Evolutionary conservation across 805 yeast genomes (phyloP).

Genomic region (Dipodascus geniculatus): DNA sequence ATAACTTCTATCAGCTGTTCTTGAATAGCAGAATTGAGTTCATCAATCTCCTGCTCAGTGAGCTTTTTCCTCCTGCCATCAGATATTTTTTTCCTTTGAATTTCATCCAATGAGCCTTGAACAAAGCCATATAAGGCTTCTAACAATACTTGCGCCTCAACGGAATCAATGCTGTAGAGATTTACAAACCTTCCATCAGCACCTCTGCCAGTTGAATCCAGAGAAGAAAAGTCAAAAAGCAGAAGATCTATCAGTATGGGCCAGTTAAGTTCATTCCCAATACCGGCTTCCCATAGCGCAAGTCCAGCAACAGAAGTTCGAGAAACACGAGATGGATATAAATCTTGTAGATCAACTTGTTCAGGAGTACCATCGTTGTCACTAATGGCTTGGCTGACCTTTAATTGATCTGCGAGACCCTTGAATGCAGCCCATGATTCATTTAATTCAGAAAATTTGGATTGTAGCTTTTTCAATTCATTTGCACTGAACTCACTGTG

Average conservation of each 20-base stretch:
- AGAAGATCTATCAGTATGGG: constrained; percentile 32
- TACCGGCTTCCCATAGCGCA: constrained; percentile 9
- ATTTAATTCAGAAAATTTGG: constrained; percentile 6
- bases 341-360: constrained; percentile 5
- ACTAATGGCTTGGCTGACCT: constrained; percentile 5
- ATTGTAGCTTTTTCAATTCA: constrained; percentile 6
- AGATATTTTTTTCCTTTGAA: constrained; percentile 6
- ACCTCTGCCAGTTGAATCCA: constrained; percentile 11
- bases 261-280: constrained; percentile 19
- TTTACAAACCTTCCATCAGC: not conserved
- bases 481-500: constrained; percentile 6
- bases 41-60: constrained; percentile 5
- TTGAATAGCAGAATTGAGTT: constrained; percentile 8
- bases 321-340: not conserved
- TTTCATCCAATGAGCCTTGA: constrained; percentile 19
- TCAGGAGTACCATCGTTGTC: constrained; percentile 5
- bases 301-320: constrained; percentile 12
- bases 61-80: constrained; percentile 3
- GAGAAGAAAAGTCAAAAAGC: constrained; percentile 32
- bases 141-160: constrained; percentile 9
- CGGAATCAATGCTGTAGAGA: constrained; percentile 5
- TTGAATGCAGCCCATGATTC: constrained; percentile 12
- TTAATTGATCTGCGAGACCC: constrained; percentile 6
- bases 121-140: constrained; percentile 22
- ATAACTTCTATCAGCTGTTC: constrained; percentile 10